Evolutionary conservation across 768 basidiomycete genomes (phyloP).

Genomic region (Tylopilus subfusipes): DNA sequence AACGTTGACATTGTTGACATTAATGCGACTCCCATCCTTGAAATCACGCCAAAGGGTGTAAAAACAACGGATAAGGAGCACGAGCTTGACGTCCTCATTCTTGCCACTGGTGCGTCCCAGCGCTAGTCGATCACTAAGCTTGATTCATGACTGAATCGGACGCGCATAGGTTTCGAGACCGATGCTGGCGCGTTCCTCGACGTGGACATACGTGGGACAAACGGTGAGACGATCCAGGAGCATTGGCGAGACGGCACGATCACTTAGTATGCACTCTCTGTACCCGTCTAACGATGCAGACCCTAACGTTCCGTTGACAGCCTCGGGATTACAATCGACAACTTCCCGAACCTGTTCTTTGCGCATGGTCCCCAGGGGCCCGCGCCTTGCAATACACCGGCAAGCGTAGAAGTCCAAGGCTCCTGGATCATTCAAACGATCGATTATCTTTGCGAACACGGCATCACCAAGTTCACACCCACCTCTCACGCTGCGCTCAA

Average conservation of each 20-base stretch:
- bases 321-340: constrained; percentile 12
- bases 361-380: constrained; percentile 16
- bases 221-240: constrained; percentile 11
- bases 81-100: constrained; percentile 7
- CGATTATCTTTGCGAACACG: constrained; percentile 1
- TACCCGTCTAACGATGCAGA: too few relatives aligned
- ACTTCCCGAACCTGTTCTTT: constrained; percentile 17
- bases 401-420: constrained; percentile 7
- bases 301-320: not conserved
- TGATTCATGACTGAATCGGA: not conserved
- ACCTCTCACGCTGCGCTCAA: constrained; percentile 5
- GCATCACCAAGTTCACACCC: constrained; percentile 11
- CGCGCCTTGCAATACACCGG: constrained; percentile 6
- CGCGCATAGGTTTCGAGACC: constrained; percentile 2
- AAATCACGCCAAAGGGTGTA: constrained; percentile 4
- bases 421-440: constrained; percentile 14
- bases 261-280: constrained; percentile 11
- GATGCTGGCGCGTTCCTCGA: constrained; percentile 2
- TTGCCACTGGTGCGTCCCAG: constrained; percentile 3
- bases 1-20: constrained; percentile 11
- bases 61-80: constrained; percentile 3
- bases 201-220: constrained; percentile 9
- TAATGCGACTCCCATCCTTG: not conserved
- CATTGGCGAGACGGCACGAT: constrained; percentile 14
- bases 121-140: not conserved